Evolutionary conservation across 2,329 filamentous ascomycete species (phyloP), one percentile per base, ranked within the genome.

Genomic region (Berkeleyomyces basicola): DNA sequence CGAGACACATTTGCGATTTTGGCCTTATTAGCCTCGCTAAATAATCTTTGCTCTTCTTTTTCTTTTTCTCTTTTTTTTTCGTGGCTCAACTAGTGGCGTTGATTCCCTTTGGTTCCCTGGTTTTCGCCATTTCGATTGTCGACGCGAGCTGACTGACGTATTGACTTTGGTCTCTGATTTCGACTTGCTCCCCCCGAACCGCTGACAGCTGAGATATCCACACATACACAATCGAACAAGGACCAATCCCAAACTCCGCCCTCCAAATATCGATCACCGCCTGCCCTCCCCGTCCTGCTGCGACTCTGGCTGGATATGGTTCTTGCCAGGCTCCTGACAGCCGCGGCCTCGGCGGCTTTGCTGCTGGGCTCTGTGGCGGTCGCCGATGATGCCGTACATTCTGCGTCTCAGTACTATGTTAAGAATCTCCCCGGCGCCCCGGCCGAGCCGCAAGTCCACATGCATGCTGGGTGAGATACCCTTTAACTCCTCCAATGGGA

Each of bases 391-490:
- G 43, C 55, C 9, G 43, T 46, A 14, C 49, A 7, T n/a, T 37
- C 63, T 33, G 69, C 69, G 43, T 72, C 75, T 23, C 88, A 86
- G 40, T 91, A 99, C 74, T 97, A 86, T 75, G 87, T 99, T 61
- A 84, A 83, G 69, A 82, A 85, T 7, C 79, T 99, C 23, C 93
- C 93, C 4, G 93, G 95, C 40, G 84, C 88, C 62, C 92, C 95
- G 7, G 78, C 83, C 61, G 68, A 83, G 23, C 85, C 89, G 44
- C 75, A 90, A 65, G 75, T 96, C 70, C 96, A 96, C 79, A 97
- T 97, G 92, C 93, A 97, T 79, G 92, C 93, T 76, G 93, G 93
- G 90, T 96, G 77, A 77, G 86, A 75, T 33, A 51, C 43, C 39
- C 31, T 53, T 37, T 61, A 39, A 5, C 51, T 55, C 14, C 14